A percentile compares a stretch with the other conserved stretches of the same genome.
These are phyloP conservation scores for Boletus tylopilopsis DNA, from an alignment of 768 basidiomycete species.

Conservation along the genomic window DNA sequence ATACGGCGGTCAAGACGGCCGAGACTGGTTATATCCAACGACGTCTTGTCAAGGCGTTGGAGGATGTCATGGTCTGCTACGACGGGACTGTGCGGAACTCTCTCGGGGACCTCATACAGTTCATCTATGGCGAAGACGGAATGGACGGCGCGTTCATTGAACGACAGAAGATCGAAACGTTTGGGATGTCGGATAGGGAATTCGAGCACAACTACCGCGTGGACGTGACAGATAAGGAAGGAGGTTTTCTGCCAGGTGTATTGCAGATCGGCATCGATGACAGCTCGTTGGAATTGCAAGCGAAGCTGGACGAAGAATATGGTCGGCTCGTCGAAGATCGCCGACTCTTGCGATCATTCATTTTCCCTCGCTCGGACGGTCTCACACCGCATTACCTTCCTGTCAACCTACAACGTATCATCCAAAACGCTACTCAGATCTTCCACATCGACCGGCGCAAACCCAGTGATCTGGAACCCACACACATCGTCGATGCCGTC, in stretches of 20 bases:
- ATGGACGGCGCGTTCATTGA: constrained; percentile 99
- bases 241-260: constrained; percentile 74
- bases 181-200: constrained; percentile 71
- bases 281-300: constrained; percentile 77
- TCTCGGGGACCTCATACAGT: constrained; percentile 92
- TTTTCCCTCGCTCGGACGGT: constrained; percentile 77
- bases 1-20: constrained; percentile 99
- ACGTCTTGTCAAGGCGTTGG: constrained; percentile 94
- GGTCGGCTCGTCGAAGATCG: constrained; percentile 67
- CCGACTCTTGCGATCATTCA: constrained; percentile 69
- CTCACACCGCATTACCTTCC: constrained; percentile 81
- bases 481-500: constrained; percentile 80
- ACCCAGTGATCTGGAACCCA: constrained; percentile 87
- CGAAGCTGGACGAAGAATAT: constrained; percentile 78
- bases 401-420: constrained; percentile 92
- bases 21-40: constrained; percentile 99
- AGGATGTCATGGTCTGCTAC: constrained; percentile 96
- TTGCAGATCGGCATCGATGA: constrained; percentile 88
- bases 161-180: constrained; percentile 89
- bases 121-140: constrained; percentile 97
- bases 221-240: constrained; percentile 81
- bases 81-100: constrained; percentile 98
- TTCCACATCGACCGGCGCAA: constrained; percentile 96
- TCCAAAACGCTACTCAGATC: constrained; percentile 93
- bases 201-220: constrained; percentile 95